A percentile compares a stretch with the other conserved stretches of the same genome.
These are phyloP conservation scores for Maudiozyma bulderi DNA, from an alignment of 805 yeast genomes.

Conservation along the genomic window DNA sequence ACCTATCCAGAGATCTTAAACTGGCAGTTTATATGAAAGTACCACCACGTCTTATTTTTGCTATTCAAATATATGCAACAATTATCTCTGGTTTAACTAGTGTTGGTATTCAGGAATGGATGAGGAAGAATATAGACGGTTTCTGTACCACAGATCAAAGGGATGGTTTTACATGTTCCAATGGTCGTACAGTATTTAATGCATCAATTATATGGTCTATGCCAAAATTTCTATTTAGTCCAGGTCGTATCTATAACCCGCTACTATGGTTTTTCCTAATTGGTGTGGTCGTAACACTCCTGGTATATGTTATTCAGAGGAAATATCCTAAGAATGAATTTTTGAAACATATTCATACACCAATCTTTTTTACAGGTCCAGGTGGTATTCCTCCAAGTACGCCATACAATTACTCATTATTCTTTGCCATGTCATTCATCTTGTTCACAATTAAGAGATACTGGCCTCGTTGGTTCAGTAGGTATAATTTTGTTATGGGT, in stretches of 20 bases:
- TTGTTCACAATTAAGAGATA: constrained; percentile 37
- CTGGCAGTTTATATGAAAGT: constrained; percentile 49
- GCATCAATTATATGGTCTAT: constrained; percentile 46
- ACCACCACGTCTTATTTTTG: constrained; percentile 47
- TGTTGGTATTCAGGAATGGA: constrained; percentile 35
- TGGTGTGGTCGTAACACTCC: constrained; percentile 30
- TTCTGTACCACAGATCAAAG: constrained; percentile 33
- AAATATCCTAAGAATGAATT: constrained; percentile 23
- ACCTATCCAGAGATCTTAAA: constrained; percentile 43
- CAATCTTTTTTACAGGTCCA: constrained; percentile 53
- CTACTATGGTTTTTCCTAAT: constrained; percentile 47
- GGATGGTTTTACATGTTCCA: constrained; percentile 37
- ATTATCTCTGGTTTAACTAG: constrained; percentile 32
- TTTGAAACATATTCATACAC: constrained; percentile 40
- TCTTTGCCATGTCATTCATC: constrained; percentile 36
- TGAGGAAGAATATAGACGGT: constrained; percentile 28
- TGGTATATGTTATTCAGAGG: constrained; percentile 4
- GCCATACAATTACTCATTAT: constrained; percentile 54
- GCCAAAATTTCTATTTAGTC: constrained; percentile 44
- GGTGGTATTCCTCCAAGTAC: constrained; percentile 69
- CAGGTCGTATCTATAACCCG: constrained; percentile 44
- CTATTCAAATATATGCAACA: constrained; percentile 35
- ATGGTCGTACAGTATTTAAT: constrained; percentile 36
- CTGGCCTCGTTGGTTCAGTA: constrained; percentile 49
- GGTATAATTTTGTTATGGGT: constrained; percentile 49